phyloP scores from a whole-genome alignment of 768 basidiomycete genomes.

The Termitomyces heimii region DNA sequence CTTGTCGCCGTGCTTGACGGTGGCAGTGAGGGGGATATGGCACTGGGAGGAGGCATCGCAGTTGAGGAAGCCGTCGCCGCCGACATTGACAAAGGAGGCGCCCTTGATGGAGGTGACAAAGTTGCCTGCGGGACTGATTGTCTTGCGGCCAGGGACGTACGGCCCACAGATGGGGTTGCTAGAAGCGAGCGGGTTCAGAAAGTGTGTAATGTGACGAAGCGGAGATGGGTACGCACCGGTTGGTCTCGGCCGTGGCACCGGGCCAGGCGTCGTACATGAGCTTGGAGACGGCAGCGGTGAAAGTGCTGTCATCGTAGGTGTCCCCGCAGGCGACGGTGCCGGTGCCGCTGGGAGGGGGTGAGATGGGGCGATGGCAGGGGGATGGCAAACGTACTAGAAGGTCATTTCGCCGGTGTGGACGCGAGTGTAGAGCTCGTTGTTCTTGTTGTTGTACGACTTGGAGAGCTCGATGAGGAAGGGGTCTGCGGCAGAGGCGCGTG shows the following conservation, averaged over 20 bases:
- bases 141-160: slow-evolving; percentile 20
- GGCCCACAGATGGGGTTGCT: slow-evolving; percentile 26
- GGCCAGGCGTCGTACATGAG: slow-evolving; percentile 22
- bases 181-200: background rate
- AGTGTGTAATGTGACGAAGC: background rate
- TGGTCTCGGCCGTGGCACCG: slow-evolving; percentile 18
- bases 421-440: slow-evolving; percentile 16
- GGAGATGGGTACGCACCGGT: slow-evolving; percentile 14
- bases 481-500: slow-evolving; percentile 17
- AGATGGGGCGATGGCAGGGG: background rate
- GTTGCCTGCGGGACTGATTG: slow-evolving; percentile 12
- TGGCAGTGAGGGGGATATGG: slow-evolving; percentile 18
- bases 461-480: slow-evolving; percentile 23
- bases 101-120: slow-evolving; percentile 18
- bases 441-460: slow-evolving; percentile 20
- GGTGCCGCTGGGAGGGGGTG: background rate
- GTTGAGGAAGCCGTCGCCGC: slow-evolving; percentile 23
- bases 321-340: slow-evolving; percentile 25
- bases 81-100: slow-evolving; percentile 15
- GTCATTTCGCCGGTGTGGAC: slow-evolving; percentile 23
- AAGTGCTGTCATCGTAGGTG: slow-evolving; percentile 23
- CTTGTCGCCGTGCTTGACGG: slow-evolving; percentile 24
- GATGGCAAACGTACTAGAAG: slow-evolving; percentile 21
- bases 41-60: slow-evolving; percentile 14
- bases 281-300: slow-evolving; percentile 23